These are phyloP conservation scores for Pilasporangium apinafurcum DNA, from an alignment of 352 stramenopile species.

Conservation along the genomic window DNA sequence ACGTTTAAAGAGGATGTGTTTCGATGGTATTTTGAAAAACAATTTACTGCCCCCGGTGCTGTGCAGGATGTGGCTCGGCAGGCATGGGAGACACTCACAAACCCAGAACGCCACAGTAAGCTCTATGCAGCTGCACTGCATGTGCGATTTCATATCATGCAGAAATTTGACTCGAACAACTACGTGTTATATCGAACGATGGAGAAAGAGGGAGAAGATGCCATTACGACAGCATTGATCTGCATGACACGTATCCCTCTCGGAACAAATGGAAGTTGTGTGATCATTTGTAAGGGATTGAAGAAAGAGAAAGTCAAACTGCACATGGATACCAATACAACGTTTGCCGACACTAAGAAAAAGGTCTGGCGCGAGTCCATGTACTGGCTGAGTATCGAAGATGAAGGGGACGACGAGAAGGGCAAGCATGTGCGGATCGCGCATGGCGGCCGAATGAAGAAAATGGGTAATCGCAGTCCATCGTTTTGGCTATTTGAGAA, in stretches of 20 bases:
- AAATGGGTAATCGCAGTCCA: constrained; percentile 46
- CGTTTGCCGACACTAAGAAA: constrained; percentile 38
- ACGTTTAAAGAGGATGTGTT: constrained; percentile 41
- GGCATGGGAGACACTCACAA: constrained; percentile 44
- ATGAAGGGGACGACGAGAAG: constrained; percentile 7
- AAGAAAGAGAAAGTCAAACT: constrained; percentile 42
- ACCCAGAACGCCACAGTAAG: constrained; percentile 31
- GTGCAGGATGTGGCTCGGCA: constrained; percentile 18
- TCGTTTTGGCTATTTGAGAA: constrained; percentile 58
- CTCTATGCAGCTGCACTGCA: constrained; percentile 43
- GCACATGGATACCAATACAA: constrained; percentile 32
- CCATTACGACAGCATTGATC: constrained; percentile 49
- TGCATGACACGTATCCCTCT: constrained; percentile 47
- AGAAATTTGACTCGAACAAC: constrained; percentile 44
- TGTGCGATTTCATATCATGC: constrained; percentile 51
- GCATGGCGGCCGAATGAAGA: constrained; percentile 51
- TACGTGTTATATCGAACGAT: constrained; percentile 50
- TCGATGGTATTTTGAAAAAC: constrained; percentile 51
- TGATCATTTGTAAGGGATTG: constrained; percentile 50
- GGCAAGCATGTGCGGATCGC: constrained; percentile 15
- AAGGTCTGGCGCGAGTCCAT: constrained; percentile 52
- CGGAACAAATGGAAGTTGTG: constrained; percentile 20
- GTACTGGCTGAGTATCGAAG: constrained; percentile 51
- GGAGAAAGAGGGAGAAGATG: constrained; percentile 52
- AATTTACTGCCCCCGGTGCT: constrained; percentile 16